phyloP scores from a whole-genome alignment of 108 stramenopile species.

The Stephanodiscus minutulus region DNA sequence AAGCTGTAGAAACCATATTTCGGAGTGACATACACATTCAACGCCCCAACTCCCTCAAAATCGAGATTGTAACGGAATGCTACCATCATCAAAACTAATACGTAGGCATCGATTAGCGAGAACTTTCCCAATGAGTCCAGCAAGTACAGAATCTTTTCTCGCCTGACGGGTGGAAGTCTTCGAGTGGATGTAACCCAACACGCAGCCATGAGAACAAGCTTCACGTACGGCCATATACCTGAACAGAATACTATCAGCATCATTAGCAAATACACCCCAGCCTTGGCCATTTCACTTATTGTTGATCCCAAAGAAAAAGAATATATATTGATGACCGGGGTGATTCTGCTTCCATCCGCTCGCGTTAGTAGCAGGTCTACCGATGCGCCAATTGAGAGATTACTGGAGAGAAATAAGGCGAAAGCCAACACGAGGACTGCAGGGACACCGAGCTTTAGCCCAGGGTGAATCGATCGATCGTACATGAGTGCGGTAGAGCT shows the following conservation, averaged over 20 bases:
- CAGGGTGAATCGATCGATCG: slow-evolving; percentile 37
- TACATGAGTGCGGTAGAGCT: slow-evolving; percentile 53
- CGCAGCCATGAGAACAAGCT: slow-evolving; percentile 75
- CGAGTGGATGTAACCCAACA: slow-evolving; percentile 65
- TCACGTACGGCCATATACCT: slow-evolving; percentile 93
- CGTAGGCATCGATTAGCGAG: slow-evolving; percentile 90
- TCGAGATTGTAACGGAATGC: slow-evolving; percentile 88
- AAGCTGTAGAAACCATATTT: slow-evolving; percentile 87
- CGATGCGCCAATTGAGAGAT: slow-evolving; percentile 75
- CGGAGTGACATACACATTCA: slow-evolving; percentile 79
- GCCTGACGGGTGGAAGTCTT: slow-evolving; percentile 47
- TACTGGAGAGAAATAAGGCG: slow-evolving; percentile 57
- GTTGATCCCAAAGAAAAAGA: slow-evolving; percentile 80
- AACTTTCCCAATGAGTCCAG: slow-evolving; percentile 91
- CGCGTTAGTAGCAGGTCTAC: slow-evolving; percentile 62
- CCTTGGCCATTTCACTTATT: slow-evolving; percentile 78
- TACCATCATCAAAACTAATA: slow-evolving; percentile 88
- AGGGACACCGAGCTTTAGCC: slow-evolving; percentile 36
- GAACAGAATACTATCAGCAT: slow-evolving; percentile 83
- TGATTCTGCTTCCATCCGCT: slow-evolving; percentile 29
- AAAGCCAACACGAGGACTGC: slow-evolving; percentile 24
- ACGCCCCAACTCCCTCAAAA: slow-evolving; percentile 39
- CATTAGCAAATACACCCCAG: slow-evolving; percentile 86
- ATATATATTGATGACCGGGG: slow-evolving; percentile 63
- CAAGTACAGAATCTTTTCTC: slow-evolving; percentile 72